phyloP scores from a whole-genome alignment of 805 yeast species.

The Kluyveromyces nonfermentans region DNA sequence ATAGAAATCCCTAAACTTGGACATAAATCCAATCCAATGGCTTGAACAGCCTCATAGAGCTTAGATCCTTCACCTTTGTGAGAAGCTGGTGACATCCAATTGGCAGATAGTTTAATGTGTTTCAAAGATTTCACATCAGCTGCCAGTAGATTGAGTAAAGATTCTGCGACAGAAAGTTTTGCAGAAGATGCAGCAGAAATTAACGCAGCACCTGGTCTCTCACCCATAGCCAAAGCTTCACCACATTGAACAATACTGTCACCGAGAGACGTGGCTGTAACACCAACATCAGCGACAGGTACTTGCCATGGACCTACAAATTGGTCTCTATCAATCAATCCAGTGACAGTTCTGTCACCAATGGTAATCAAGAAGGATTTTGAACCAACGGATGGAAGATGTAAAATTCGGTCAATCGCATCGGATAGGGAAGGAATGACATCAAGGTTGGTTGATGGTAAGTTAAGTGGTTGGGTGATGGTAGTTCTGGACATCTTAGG shows the following conservation, averaged over 20 bases:
- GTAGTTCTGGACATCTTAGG: constrained; percentile 87
- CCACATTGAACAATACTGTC: constrained; percentile 66
- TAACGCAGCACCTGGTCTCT: constrained; percentile 83
- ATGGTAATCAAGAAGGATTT: constrained; percentile 93
- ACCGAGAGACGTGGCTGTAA: constrained; percentile 85
- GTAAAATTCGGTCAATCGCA: constrained; percentile 73
- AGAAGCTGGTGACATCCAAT: constrained; percentile 98
- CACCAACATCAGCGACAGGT: constrained; percentile 98
- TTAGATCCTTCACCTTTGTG: constrained; percentile 94
- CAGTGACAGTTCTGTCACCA: constrained; percentile 97
- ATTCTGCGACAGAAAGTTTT: constrained; percentile 91
- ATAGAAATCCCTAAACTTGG: constrained; percentile 85
- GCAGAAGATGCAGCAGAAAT: constrained; percentile 88
- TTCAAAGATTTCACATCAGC: constrained; percentile 75
- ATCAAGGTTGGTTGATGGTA: constrained; percentile 32
- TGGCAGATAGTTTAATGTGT: constrained; percentile 81
- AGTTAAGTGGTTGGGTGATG: constrained; percentile 46
- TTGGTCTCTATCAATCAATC: constrained; percentile 94
- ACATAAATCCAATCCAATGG: constrained; percentile 88
- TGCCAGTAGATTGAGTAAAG: constrained; percentile 78
- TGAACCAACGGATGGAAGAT: constrained; percentile 89
- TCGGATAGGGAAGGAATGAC: constrained; percentile 39
- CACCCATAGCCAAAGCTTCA: constrained; percentile 97
- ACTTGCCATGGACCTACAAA: constrained; percentile 99
- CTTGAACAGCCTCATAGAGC: constrained; percentile 93